These are phyloP conservation scores for Excoecaria agallocha DNA, from an alignment of 345 rosid genomes.

Conservation along the genomic window DNA sequence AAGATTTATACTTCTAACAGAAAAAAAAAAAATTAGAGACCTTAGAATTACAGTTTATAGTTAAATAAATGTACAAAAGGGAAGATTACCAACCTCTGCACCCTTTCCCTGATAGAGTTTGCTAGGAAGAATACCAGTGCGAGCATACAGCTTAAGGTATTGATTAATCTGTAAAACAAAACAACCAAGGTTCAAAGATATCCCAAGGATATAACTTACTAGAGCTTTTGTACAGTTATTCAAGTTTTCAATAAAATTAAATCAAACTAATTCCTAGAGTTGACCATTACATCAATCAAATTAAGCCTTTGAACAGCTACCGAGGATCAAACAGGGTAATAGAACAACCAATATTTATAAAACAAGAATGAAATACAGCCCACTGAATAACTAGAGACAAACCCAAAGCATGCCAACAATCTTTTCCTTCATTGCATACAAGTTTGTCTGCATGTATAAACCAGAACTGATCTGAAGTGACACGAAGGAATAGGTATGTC, in stretches of 20 bases:
- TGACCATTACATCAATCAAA: no score
- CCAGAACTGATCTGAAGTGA: not conserved
- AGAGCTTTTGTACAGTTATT: not conserved
- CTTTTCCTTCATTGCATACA: not conserved
- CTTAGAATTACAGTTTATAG: not conserved
- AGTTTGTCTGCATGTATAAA: not conserved
- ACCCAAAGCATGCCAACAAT: not conserved
- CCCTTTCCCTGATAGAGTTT: conserved; percentile 61
- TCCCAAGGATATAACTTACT: not conserved
- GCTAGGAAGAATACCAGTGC: conserved; percentile 70
- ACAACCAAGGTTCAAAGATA: conserved; percentile 17
- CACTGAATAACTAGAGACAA: no score
- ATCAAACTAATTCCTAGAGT: no score
- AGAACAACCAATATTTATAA: not conserved
- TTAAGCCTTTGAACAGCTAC: no score
- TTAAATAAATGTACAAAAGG: not conserved
- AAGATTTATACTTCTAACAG: not conserved
- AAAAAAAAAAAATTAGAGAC: not conserved
- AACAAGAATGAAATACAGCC: not conserved
- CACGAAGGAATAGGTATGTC: not conserved
- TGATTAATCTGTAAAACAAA: conserved; percentile 61
- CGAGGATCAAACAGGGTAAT: not conserved
- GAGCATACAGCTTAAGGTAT: conserved; percentile 67
- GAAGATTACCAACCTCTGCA: conserved; percentile 58
- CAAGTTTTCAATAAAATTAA: not conserved